Evolutionary conservation across 2,329 filamentous ascomycete genomes (phyloP).

Genomic region (Colletotrichum kahawae): DNA sequence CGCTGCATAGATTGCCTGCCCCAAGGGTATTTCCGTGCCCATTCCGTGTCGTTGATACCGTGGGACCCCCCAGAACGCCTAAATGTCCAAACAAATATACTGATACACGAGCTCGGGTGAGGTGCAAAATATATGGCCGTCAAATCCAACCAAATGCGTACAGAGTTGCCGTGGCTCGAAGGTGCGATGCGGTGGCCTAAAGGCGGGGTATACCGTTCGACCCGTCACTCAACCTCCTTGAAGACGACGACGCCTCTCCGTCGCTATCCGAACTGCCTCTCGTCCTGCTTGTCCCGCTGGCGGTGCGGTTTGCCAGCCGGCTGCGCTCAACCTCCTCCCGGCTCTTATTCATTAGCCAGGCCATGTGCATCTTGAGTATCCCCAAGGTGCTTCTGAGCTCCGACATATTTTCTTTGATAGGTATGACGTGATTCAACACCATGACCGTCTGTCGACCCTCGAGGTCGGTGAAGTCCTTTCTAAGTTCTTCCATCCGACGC

Average conservation of each 20-base stretch:
- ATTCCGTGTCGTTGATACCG: neutral
- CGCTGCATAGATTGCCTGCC: neutral
- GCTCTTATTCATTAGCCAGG: constrained; percentile 61
- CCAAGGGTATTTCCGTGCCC: constrained; percentile 19
- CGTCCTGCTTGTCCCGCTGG: constrained; percentile 26
- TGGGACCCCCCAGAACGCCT: constrained; percentile 1
- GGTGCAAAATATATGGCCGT: neutral
- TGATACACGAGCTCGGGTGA: neutral
- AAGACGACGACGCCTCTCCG: constrained; percentile 20
- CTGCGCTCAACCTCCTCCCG: constrained; percentile 46
- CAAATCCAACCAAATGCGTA: neutral
- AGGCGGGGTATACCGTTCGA: constrained; percentile 40
- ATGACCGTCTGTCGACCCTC: constrained; percentile 66
- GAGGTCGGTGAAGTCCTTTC: constrained; percentile 61
- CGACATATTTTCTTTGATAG: constrained; percentile 66
- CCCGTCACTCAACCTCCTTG: constrained; percentile 33
- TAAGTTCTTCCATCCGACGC: constrained; percentile 57
- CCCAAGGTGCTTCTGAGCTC: constrained; percentile 63
- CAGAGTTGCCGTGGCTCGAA: neutral
- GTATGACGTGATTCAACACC: constrained; percentile 66
- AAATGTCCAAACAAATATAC: neutral
- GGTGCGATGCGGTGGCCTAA: constrained; percentile 13
- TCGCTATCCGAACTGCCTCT: constrained; percentile 29
- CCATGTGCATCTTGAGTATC: constrained; percentile 64
- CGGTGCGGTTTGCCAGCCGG: constrained; percentile 30